Base-by-base conservation (phyloP, 2,329 filamentous ascomycete species). In the Elsinoe perseae region DNA sequence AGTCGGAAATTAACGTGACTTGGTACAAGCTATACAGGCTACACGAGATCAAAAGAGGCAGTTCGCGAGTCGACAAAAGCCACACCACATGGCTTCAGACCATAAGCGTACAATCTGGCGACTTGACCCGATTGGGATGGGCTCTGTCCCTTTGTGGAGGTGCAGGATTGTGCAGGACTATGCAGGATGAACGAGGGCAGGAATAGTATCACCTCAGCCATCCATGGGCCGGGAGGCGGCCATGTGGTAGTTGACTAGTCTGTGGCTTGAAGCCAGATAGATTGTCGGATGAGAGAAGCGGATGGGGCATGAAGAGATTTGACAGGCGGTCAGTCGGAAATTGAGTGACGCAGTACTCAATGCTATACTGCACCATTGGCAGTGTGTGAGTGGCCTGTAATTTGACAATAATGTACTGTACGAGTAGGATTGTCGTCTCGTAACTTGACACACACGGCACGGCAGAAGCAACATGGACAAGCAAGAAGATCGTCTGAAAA, bases 211-310 rank as follows among this genome's bases (percentile, higher is more conserved):
- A 48, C 23, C n/a, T 20, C 43, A 16, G 43, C 21, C 43, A 48
- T 48, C 43, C 43, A 48, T 48, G 43, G 43, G 23, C 20, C 23
- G 27, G 43, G 25, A 23, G 48, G 48, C 30, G 48, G 48, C 48
- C 48, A 52, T 52, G 48, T 52, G 48, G 48, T 34, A 52, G 48
- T 23, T 52, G 23, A 48, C 23, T 52, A 30, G 27, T 23, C 7
- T 18, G 30, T 52, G 48, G 48, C 48, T 34, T 27, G 28, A 52
- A 36, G 48, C 30, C 18, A 52, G 25, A 34, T 52, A 16, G 27
- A 52, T 34, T 36, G 36, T 42, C 16, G 38, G 38, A 42, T 42
- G 8, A 20, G 38, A 7, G 38, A 42, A 20, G 38, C 38, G 38
- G 16, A 21, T 20, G 20, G 38, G 38, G 20, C 16, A 42, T 20